These are phyloP conservation scores for Gaeumannomyces sp. DNA, from an alignment of 2,329 filamentous ascomycete species.

Conservation along the genomic window DNA sequence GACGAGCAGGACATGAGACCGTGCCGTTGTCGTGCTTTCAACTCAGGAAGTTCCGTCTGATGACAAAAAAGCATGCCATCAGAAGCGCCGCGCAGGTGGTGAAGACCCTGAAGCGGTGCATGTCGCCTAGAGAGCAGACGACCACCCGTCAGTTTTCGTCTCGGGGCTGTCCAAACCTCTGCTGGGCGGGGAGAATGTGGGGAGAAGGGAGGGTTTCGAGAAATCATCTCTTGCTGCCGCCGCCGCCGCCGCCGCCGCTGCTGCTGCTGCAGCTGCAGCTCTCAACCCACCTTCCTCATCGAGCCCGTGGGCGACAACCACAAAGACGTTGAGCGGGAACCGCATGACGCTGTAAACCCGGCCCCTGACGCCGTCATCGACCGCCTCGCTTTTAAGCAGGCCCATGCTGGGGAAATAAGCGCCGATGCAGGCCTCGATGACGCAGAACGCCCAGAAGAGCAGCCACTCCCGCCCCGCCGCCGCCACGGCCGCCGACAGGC, in stretches of 20 bases:
- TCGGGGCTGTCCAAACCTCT: not conserved
- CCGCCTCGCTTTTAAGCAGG: constrained; percentile 44
- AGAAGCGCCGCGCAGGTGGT: not conserved
- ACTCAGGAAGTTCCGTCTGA: not conserved
- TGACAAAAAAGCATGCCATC: not conserved
- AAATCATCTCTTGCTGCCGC: not conserved
- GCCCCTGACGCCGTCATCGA: constrained; percentile 47
- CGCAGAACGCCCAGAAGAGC: constrained; percentile 50
- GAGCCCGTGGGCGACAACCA: constrained; percentile 39
- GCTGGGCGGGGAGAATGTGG: too few relatives aligned
- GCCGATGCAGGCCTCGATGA: constrained; percentile 52
- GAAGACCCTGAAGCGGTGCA: constrained; percentile 1
- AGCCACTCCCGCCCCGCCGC: constrained; percentile 34
- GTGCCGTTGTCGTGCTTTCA: too few relatives aligned
- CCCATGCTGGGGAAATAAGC: constrained; percentile 52
- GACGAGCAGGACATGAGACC: too few relatives aligned
- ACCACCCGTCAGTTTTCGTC: not conserved
- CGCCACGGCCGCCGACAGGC: constrained; percentile 33
- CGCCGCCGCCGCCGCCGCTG: not conserved
- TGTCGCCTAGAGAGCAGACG: not conserved
- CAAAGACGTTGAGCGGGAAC: constrained; percentile 50
- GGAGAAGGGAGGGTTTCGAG: not conserved
- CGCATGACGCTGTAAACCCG: constrained; percentile 51
- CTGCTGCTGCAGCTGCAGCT: too few relatives aligned
- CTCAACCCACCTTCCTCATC: constrained; percentile 34